Evolutionary conservation across 257 asterid genomes (phyloP).

Genomic region (Solanum virginianum): DNA sequence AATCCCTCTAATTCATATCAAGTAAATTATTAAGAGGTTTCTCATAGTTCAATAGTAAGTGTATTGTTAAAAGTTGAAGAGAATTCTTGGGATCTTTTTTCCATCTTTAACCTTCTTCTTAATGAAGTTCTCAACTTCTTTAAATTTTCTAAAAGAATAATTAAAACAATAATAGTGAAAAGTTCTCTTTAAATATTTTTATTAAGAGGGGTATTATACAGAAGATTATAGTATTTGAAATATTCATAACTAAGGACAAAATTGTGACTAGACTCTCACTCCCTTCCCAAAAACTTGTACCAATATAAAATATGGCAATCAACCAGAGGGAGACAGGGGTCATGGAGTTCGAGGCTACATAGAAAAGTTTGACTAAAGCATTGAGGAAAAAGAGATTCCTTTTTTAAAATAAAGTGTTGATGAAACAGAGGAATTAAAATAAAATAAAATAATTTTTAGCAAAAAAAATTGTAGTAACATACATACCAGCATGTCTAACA

Average conservation of each 20-base stretch:
- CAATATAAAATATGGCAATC: not conserved
- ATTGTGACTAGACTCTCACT: not conserved
- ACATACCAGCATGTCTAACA: conserved; percentile 77
- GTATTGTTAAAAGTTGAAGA: too few species aligned
- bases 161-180: too few species aligned
- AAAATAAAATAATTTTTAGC: not conserved
- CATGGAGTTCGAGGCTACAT: conserved; percentile 27
- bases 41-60: too few species aligned
- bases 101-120: too few species aligned
- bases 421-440: not conserved
- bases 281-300: not conserved
- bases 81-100: too few species aligned
- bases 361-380: conserved; percentile 31
- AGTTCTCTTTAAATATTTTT: too few species aligned
- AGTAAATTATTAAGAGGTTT: too few species aligned
- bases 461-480: not conserved
- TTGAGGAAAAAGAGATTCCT: conserved; percentile 2
- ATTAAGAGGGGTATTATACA: too few species aligned
- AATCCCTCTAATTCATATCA: too few species aligned
- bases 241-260: not conserved
- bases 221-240: not conserved
- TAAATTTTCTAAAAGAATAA: too few species aligned
- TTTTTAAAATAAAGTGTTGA: not conserved
- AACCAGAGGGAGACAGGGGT: conserved; percentile 7
- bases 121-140: too few species aligned